phyloP scores from a whole-genome alignment of 2,329 filamentous ascomycete genomes.

The Botrytis deweyae region DNA sequence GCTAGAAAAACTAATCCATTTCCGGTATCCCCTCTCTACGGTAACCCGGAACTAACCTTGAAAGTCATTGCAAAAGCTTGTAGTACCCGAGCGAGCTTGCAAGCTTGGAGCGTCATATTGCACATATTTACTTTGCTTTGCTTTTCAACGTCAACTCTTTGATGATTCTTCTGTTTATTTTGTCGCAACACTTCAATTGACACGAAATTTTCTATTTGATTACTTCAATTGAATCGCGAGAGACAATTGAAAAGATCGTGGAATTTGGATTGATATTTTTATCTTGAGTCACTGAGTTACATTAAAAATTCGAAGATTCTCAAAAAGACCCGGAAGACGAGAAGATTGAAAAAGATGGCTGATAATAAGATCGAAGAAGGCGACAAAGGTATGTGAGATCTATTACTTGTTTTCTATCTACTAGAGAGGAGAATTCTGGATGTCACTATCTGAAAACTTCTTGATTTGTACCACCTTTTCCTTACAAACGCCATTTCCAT shows the following conservation, averaged over 20 bases:
- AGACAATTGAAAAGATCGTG: not conserved
- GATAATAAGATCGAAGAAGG: constrained; percentile 50
- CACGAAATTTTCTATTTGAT: constrained; percentile 24
- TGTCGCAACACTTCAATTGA: constrained; percentile 35
- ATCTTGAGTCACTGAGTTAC: not conserved
- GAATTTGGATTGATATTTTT: not conserved
- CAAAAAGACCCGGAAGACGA: not conserved
- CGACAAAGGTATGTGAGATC: constrained; percentile 46
- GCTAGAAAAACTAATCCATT: not conserved
- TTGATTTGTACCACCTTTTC: not conserved
- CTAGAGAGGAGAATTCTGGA: not conserved
- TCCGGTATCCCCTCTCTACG: not conserved
- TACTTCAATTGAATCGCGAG: constrained; percentile 26
- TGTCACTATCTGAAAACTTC: not conserved
- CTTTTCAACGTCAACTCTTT: constrained; percentile 28
- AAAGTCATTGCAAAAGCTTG: not conserved
- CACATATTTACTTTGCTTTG: constrained; percentile 21
- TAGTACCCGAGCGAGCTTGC: not conserved
- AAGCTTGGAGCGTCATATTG: constrained; percentile 4
- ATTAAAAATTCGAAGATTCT: too few species aligned
- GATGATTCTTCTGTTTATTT: constrained; percentile 13
- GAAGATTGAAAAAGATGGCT: constrained; percentile 41
- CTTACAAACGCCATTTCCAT: not conserved
- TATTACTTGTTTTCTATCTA: not conserved
- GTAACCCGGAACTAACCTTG: not conserved